A percentile compares a stretch with the other conserved stretches of the same genome.
Evolutionary conservation across 2,329 filamentous ascomycete genomes (phyloP).

Genomic region (Neoascochyta sp.): DNA sequence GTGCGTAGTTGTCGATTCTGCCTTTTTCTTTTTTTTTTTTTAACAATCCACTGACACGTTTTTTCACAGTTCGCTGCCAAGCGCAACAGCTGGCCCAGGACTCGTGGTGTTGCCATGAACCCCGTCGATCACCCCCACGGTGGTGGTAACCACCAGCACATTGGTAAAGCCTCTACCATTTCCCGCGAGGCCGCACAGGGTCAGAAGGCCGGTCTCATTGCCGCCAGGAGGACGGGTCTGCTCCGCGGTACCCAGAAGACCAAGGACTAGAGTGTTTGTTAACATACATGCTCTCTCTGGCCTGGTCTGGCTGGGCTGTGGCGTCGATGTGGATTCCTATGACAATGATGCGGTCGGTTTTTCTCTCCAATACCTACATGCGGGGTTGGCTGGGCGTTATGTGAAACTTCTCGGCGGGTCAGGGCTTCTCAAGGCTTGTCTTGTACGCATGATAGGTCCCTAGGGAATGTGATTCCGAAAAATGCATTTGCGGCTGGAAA

Average conservation of each 20-base stretch:
- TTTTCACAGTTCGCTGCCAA: constrained; percentile 80
- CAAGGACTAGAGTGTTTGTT: constrained; percentile 64
- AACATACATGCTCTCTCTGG: too few relatives aligned
- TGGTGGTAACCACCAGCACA: constrained; percentile 99
- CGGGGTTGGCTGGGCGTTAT: constrained; percentile 40
- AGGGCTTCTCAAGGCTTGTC: constrained; percentile 24
- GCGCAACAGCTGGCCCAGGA: constrained; percentile 99
- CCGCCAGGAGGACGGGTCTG: constrained; percentile 98
- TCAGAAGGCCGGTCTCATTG: constrained; percentile 99
- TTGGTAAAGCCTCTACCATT: constrained; percentile 99
- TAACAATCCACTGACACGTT: constrained; percentile 5
- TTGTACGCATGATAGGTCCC: constrained; percentile 36
- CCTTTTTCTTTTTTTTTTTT: neutral
- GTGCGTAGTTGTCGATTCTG: constrained; percentile 10
- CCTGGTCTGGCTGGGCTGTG: too few relatives aligned
- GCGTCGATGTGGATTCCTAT: constrained; percentile 22
- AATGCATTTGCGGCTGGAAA: constrained; percentile 33
- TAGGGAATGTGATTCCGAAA: constrained; percentile 40
- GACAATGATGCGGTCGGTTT: constrained; percentile 35
- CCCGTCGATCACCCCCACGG: constrained; percentile 85
- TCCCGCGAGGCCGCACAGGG: constrained; percentile 94
- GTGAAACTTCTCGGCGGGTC: constrained; percentile 34
- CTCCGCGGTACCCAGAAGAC: constrained; percentile 99
- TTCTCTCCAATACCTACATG: constrained; percentile 38
- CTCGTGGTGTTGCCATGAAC: constrained; percentile 99